Conservation (phyloP, 2,329 filamentous ascomycete species). For the Chaetomiaceae sp. region DNA sequence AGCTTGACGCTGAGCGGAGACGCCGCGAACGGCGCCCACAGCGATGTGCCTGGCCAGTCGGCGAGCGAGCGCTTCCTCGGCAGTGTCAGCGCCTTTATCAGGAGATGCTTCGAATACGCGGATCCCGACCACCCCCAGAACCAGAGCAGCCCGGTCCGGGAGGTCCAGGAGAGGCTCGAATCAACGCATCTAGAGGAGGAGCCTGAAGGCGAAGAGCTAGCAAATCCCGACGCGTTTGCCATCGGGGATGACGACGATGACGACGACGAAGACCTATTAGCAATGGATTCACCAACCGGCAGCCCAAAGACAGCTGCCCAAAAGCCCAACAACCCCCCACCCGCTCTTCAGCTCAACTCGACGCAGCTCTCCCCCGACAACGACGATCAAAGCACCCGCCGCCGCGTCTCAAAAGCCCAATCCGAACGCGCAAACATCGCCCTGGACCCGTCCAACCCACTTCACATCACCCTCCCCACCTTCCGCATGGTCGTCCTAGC, state of each 20-base stretch:
- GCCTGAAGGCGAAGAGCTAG: constrained; percentile 28
- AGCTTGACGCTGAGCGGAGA: constrained; percentile 47
- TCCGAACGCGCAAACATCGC: constrained; percentile 81
- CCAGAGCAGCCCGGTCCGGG: constrained; percentile 34
- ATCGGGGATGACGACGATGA: constrained; percentile 67
- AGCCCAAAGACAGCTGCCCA: constrained; percentile 35
- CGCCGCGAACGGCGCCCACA: constrained; percentile 30
- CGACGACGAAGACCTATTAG: constrained; percentile 51
- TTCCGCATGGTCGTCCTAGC: constrained; percentile 98
- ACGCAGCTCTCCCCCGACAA: constrained; percentile 20
- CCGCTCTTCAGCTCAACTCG: constrained; percentile 25
- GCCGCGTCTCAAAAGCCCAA: constrained; percentile 55
- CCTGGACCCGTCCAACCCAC: constrained; percentile 84
- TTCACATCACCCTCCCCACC: constrained; percentile 93
- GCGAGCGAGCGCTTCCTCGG: constrained; percentile 85
- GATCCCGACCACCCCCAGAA: constrained; percentile 78
- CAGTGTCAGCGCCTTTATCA: constrained; percentile 92
- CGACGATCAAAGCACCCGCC: constrained; percentile 30
- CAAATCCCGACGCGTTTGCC: constrained; percentile 54
- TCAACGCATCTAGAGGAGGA: constrained; percentile 31
- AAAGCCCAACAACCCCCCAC: constrained; percentile 19
- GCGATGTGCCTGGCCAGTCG: constrained; percentile 46
- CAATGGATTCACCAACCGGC: constrained; percentile 46
- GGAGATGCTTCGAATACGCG: constrained; percentile 95
- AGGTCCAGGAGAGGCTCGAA: constrained; percentile 15